These are phyloP conservation scores for Apocynum venetum DNA, from an alignment of 257 asterid species.

Conservation along the genomic window DNA sequence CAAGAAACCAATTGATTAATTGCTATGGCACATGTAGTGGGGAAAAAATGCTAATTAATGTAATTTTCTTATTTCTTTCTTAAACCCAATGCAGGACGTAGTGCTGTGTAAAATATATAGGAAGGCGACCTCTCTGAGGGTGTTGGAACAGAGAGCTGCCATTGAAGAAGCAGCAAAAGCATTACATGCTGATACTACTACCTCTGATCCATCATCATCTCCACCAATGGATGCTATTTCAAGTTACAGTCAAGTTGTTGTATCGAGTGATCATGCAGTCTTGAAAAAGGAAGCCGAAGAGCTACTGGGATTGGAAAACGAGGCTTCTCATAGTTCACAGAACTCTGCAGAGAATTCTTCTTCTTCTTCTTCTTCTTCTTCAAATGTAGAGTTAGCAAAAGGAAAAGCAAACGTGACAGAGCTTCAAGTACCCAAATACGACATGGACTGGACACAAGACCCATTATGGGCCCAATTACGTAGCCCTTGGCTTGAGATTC, in stretches of 20 bases:
- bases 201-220: neutral
- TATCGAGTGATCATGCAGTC: neutral
- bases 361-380: neutral
- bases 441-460: slow-evolving; percentile 56
- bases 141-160: slow-evolving; percentile 65
- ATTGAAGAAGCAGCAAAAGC: slow-evolving; percentile 33
- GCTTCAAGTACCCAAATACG: slow-evolving; percentile 45
- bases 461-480: slow-evolving; percentile 53
- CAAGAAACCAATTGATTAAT: neutral
- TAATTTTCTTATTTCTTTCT: neutral
- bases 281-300: slow-evolving; percentile 18
- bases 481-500: slow-evolving; percentile 63
- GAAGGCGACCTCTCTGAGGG: slow-evolving; percentile 62
- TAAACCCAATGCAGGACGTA: slow-evolving; percentile 39
- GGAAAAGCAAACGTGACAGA: slow-evolving; percentile 31
- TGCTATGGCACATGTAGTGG: no score
- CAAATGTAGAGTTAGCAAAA: slow-evolving; percentile 21
- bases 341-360: slow-evolving; percentile 9
- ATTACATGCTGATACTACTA: neutral
- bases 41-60: no score
- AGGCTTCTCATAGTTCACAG: neutral
- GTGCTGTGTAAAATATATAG: slow-evolving; percentile 65
- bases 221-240: slow-evolving; percentile 26
- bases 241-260: neutral
- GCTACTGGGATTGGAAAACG: slow-evolving; percentile 6